These are phyloP conservation scores for Cucurbita argyrosperma DNA, from an alignment of 306 rosid species.

Conservation along the genomic window DNA sequence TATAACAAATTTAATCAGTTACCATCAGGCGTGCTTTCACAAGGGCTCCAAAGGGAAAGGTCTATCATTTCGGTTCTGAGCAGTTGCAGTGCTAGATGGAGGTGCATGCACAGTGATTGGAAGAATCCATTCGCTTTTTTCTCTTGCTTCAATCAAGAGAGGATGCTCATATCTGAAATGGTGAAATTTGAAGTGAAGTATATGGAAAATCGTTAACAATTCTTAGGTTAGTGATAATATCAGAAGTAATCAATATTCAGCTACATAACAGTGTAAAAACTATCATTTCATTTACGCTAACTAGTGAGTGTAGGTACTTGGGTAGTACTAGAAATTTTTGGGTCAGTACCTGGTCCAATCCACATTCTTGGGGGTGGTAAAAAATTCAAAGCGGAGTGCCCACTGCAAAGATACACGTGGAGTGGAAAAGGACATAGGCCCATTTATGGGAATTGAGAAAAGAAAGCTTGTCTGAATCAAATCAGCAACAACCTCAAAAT, in stretches of 20 bases:
- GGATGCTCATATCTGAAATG: constrained; percentile 81
- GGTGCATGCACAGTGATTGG: constrained; percentile 92
- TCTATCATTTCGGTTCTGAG: constrained; percentile 48
- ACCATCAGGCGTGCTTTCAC: constrained; percentile 59
- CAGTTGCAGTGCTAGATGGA: constrained; percentile 35
- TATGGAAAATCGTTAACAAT: not conserved
- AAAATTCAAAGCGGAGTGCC: constrained; percentile 94
- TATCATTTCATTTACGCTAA: not conserved
- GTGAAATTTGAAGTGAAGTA: not conserved
- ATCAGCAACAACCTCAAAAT: constrained; percentile 92
- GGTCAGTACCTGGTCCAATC: constrained; percentile 65
- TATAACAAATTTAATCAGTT: not conserved
- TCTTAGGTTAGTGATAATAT: not conserved
- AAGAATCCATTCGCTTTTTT: constrained; percentile 84
- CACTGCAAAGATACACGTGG: constrained; percentile 83
- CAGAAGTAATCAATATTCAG: not conserved
- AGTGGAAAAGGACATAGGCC: constrained; percentile 97
- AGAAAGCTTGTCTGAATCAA: constrained; percentile 90
- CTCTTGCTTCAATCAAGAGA: constrained; percentile 79
- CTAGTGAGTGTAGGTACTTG: not conserved
- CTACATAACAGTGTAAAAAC: not conserved
- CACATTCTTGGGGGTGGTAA: constrained; percentile 71
- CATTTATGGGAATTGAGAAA: constrained; percentile 95
- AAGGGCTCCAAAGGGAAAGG: constrained; percentile 53
- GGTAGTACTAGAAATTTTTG: not conserved